Base-by-base conservation (phyloP, 2,329 filamentous ascomycete species). In the Cryphonectria radicalis region DNA sequence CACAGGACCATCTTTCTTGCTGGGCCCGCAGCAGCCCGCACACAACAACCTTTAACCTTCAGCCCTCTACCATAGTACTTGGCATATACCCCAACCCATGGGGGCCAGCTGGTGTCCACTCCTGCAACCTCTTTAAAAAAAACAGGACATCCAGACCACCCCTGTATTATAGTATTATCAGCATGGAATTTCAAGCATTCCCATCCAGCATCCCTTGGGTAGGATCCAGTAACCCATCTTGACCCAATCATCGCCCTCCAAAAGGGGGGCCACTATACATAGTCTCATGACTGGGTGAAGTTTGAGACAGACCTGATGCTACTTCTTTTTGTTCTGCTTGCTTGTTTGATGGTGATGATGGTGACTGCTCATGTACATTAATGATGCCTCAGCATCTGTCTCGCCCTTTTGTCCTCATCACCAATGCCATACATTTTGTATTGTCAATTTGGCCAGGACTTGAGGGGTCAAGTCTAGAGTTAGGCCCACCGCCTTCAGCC, bases 121-220 rank as follows among this genome's bases (percentile, higher is more conserved):
- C 19, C 55, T 59, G 55, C 55, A 57, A 57, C 53, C 25, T 57
- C 53, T 57, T 57, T 50, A 50, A 19, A n/a, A 50, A 19, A n/a
- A 32, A 4, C 32, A 32, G 32, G 17, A 19, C 17, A 35, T n/a
- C 19, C 55, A 62, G 32, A 62, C 57, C 57, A 62, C 32, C 57
- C 57, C 57, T 50, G 46, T 50, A 10, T 22, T 50, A 40, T 62
- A 32, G 32, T 37, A 62, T 62, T 50, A 50, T 50, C 7, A 4
- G 22, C 57, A 40, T 22, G 32, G 19, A 40, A 37, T 14, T 25
- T 35, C 7, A 40, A 40, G 32, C 35, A n/a, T 62, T 40, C 32
- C 6, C 59, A 62, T 40, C 55, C 13, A 14, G n/a, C 32, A 35
- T 50, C 53, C 46, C 40, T 28, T 60, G 14, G 35, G 53, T n/a